Base-by-base conservation (phyloP, 148 eudicot species). In the Rhododendron ovatum region DNA sequence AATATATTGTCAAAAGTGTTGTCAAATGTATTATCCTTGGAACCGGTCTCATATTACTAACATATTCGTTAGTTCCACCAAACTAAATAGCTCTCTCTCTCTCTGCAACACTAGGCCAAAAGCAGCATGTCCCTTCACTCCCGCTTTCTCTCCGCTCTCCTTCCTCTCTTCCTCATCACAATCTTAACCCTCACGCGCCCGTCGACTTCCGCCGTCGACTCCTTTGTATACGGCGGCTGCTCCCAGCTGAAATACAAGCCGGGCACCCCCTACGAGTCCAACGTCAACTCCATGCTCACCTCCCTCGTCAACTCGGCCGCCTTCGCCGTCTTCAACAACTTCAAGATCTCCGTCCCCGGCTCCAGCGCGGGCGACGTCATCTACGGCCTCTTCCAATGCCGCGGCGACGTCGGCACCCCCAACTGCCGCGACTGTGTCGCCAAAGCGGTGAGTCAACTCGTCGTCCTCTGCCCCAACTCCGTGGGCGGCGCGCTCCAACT, bases 181-280 rank as follows among this genome's bases (percentile, higher is more conserved):
- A 41, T 83, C 33, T 30, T 50, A 75, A 1, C 45, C 55, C 82
- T 87, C 63, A 6, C 79, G 5, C 39, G 20, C 48, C 87, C 83
- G 13, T 83, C 91, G 15, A 53, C 35, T 26, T 84, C 86, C 7
- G 80, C 89, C 50, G 77, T 71, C 0, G 87, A 79, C 37, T 82
- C 89, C 39, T 88, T 91, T 87, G 12, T 90, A 0, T 93, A 93
- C 74, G 92, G 78, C 5, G 95, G 95, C 3, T 93, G 95, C 47
- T 85, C 95, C 6, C 91, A 82, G 41, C 57, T 37, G 1, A 87
- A 87, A 47, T 93, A 79, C 90, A 20, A 45, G 1, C 88, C 90
- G 1, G 89, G 83, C 43, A 83, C 91, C 0, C 86, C 85, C 0
- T 92, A 92, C 91, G 91, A 91, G 57, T 84, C 90, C 39, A 90